Base-by-base conservation (phyloP, 495 filamentous ascomycete genomes). In the Tetracladium marchalianum region DNA sequence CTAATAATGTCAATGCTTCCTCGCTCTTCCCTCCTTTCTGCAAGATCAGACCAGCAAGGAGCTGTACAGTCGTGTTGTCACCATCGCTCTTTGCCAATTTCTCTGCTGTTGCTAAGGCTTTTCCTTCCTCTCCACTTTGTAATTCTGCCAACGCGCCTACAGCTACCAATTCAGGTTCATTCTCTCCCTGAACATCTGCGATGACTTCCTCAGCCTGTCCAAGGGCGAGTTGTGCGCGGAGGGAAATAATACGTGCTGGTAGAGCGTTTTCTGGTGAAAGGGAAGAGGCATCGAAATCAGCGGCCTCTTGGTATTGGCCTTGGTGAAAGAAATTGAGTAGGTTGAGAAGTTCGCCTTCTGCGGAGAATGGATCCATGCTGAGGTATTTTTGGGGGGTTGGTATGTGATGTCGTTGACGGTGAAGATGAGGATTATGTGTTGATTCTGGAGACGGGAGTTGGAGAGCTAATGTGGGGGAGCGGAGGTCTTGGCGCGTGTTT, bases 251-350 rank as follows among this genome's bases (percentile, higher is more conserved):
- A 35, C 81, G 81, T n/a, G 87, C 85, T 17, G 87, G 77, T 4
- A 87, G 69, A 32, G 69, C 65, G 66, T 96, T 95, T 56, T 82
- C 76, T 47, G 81, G 24, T 43, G 85, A 87, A 49, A 96, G 79
- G 37, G 80, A 66, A 5, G 82, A 74, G 19, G 78, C 80, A 65
- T 87, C 80, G 66, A 84, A 89, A 67, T 88, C 81, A 66, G 90
- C 63, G 52, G 92, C 88, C 46, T 77, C 68, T 43, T 82, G 70
- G 76, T 87, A 95, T 68, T 90, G 87, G 60, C 85, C 87, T 62
- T 89, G 85, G 73, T 92, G 84, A 77, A 95, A 96, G 71, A 85
- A 77, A 68, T 84, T 94, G 77, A 92, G 86, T 62, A 96, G 81
- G 72, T 90, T 94, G 64, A 95, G 80, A 55, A 98, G 80, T 69